Evolutionary conservation across 2,329 filamentous ascomycete species (phyloP).

Genomic region (Zasmidium cellare): DNA sequence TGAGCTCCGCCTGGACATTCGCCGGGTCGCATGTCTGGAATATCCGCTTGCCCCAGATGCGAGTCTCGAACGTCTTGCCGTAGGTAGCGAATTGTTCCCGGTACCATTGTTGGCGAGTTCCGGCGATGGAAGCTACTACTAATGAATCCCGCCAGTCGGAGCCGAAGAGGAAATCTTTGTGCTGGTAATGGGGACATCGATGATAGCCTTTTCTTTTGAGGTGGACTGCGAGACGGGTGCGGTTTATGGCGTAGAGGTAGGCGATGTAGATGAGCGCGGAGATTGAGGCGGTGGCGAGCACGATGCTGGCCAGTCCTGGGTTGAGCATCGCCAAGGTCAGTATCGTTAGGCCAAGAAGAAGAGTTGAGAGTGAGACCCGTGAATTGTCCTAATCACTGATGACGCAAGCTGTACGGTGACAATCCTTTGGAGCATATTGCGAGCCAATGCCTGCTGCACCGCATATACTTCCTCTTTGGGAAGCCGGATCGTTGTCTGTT

Average conservation of each 20-base stretch:
- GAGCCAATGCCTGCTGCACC: too few relatives aligned
- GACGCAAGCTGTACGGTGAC: too few relatives aligned
- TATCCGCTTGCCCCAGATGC: neutral
- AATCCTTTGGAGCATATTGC: too few relatives aligned
- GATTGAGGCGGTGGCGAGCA: too few relatives aligned
- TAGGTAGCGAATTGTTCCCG: neutral
- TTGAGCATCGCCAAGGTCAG: too few relatives aligned
- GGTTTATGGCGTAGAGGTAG: neutral
- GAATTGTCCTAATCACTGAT: too few relatives aligned
- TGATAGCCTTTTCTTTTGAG: constrained; percentile 1
- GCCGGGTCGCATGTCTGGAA: constrained; percentile 4
- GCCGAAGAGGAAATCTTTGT: constrained; percentile 2
- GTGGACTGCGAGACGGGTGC: neutral
- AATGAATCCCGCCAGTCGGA: neutral
- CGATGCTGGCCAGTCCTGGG: too few relatives aligned
- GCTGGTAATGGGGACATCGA: constrained; percentile 1
- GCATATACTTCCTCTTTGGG: too few relatives aligned
- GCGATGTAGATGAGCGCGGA: neutral
- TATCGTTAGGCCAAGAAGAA: too few relatives aligned
- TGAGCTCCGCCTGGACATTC: neutral
- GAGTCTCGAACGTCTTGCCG: constrained; percentile 4
- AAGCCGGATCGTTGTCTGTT: too few relatives aligned
- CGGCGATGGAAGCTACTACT: neutral
- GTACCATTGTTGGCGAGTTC: neutral
- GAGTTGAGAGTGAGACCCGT: too few relatives aligned